Evolutionary conservation across 208 protist species (phyloP).

Genomic region (Acanthamoeba triangularis): DNA sequence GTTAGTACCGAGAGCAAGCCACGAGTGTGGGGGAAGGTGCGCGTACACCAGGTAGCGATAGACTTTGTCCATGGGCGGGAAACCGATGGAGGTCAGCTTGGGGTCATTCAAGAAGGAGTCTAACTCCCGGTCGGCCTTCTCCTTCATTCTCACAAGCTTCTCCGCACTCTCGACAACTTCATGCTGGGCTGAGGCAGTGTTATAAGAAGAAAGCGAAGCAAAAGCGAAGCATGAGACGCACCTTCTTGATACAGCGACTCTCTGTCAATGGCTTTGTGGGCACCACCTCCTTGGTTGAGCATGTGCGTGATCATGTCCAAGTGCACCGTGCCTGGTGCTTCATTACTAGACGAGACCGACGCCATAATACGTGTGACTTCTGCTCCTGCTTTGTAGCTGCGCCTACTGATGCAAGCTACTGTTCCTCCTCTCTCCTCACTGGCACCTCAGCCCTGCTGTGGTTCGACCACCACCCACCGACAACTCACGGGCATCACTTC

Average conservation of each 20-base stretch:
- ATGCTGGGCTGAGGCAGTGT: not conserved
- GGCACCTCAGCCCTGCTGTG: too few species aligned
- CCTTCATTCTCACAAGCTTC: not conserved
- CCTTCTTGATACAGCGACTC: not conserved
- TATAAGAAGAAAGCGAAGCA: not conserved
- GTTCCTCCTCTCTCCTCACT: not conserved
- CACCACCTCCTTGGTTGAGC: constrained; percentile 3
- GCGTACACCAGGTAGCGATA: constrained; percentile 40
- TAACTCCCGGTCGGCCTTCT: not conserved
- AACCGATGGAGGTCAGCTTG: constrained; percentile 5
- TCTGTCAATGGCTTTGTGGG: constrained; percentile 5
- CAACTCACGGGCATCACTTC: not conserved
- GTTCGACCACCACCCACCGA: not conserved
- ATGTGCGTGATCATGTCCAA: constrained; percentile 1
- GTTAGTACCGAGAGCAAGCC: not conserved
- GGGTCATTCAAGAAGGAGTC: not conserved
- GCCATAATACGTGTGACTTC: not conserved
- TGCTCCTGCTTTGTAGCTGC: too few species aligned
- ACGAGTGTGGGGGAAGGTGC: not conserved
- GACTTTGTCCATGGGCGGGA: constrained; percentile 53
- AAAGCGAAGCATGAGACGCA: not conserved
- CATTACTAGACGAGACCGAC: not conserved
- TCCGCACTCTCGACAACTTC: not conserved
- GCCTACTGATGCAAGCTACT: not conserved
- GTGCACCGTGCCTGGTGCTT: not conserved